Evolutionary conservation across 148 eudicot genomes (phyloP).

Genomic region (Diospyros kaki): DNA sequence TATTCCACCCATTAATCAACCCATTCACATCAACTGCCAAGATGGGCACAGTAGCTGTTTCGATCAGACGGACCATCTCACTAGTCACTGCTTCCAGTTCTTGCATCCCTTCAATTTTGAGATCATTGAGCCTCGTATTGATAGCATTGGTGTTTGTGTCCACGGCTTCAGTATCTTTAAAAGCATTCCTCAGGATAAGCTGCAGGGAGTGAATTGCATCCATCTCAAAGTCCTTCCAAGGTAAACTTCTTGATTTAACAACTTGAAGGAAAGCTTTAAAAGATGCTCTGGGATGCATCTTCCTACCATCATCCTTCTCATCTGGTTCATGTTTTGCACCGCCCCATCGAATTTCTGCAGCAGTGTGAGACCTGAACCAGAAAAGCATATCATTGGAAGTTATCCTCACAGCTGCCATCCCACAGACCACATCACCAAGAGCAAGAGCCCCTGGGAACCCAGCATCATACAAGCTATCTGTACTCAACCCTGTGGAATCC

Average conservation of each 20-base stretch:
- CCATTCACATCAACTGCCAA: conserved; percentile 87
- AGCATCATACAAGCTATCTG: conserved; percentile 89
- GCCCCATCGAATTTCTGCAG: conserved; percentile 83
- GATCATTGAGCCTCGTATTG: conserved; percentile 57
- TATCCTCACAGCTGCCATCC: conserved; percentile 79
- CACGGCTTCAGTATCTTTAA: conserved; percentile 44
- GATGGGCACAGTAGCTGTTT: conserved; percentile 89
- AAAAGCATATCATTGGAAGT: conserved; percentile 71
- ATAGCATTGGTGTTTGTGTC: conserved; percentile 41
- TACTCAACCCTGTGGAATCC: conserved; percentile 94
- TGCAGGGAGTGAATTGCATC: conserved; percentile 95
- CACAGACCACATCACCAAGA: conserved; percentile 77
- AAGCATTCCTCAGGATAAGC: conserved; percentile 79
- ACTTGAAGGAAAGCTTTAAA: conserved; percentile 93
- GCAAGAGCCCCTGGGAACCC: conserved; percentile 78
- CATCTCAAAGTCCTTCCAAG: conserved; percentile 97
- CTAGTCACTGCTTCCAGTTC: conserved; percentile 81
- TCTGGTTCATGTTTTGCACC: conserved; percentile 81
- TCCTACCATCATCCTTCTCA: conserved; percentile 69
- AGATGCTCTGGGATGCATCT: conserved; percentile 90
- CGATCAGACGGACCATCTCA: conserved; percentile 95
- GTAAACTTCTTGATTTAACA: conserved; percentile 74
- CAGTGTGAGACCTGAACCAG: conserved; percentile 91
- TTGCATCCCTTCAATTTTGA: conserved; percentile 60
- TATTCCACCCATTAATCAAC: conserved; percentile 83